These are phyloP conservation scores for Phialophora tarda DNA, from an alignment of 2,329 filamentous ascomycete genomes.

Conservation along the genomic window DNA sequence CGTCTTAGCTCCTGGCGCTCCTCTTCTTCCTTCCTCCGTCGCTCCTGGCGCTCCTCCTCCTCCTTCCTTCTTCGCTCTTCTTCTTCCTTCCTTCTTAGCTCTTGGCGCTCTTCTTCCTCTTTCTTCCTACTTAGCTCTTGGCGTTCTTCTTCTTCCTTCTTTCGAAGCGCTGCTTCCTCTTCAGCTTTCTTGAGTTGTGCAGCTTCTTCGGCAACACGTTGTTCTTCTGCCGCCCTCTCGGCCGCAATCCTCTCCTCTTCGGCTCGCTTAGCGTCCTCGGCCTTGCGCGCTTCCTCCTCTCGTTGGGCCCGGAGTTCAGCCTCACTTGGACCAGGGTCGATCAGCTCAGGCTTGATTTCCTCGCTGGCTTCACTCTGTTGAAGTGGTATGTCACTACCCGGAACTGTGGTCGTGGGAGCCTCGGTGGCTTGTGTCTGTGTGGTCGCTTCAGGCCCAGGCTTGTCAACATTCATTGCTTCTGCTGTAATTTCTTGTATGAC, in stretches of 20 bases:
- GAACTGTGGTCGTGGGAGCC: background rate
- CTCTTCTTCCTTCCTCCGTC: slow-evolving; percentile 53
- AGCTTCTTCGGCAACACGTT: slow-evolving; percentile 47
- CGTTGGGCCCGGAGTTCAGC: slow-evolving; percentile 18
- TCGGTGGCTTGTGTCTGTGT: slow-evolving; percentile 14
- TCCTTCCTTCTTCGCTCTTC: slow-evolving; percentile 48
- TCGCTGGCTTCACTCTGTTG: slow-evolving; percentile 37
- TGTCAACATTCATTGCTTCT: slow-evolving; percentile 19
- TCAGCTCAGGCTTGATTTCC: slow-evolving; percentile 36
- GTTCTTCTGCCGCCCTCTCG: slow-evolving; percentile 44
- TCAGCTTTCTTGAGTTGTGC: slow-evolving; percentile 49
- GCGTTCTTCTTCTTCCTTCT: slow-evolving; percentile 55
- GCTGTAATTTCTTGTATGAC: background rate
- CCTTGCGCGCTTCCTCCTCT: slow-evolving; percentile 23
- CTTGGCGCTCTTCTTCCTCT: slow-evolving; percentile 51
- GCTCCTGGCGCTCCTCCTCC: slow-evolving; percentile 46
- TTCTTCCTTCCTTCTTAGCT: slow-evolving; percentile 23
- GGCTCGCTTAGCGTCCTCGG: slow-evolving; percentile 33
- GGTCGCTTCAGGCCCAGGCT: slow-evolving; percentile 11
- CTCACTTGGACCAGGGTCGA: slow-evolving; percentile 33
- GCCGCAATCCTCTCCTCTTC: slow-evolving; percentile 37
- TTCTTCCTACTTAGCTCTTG: slow-evolving; percentile 31
- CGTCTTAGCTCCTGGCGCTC: slow-evolving; percentile 44
- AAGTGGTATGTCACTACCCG: slow-evolving; percentile 30
- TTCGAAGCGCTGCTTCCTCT: slow-evolving; percentile 48